These are phyloP conservation scores for Talaromyces islandicus DNA, from an alignment of 2,329 filamentous ascomycete genomes.

Conservation along the genomic window DNA sequence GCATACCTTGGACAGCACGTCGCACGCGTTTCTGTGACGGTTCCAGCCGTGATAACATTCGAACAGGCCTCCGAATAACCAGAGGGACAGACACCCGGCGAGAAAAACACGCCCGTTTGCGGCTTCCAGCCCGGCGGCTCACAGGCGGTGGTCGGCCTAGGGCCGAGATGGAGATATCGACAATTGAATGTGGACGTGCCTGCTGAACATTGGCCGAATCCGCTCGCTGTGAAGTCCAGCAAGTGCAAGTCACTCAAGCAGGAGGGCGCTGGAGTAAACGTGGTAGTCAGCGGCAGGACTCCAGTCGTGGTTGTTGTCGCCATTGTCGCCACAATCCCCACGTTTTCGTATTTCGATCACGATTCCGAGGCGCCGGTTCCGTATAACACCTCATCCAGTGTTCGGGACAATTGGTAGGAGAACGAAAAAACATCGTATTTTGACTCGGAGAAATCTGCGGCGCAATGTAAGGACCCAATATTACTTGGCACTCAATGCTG, in stretches of 20 bases:
- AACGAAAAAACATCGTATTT: background rate
- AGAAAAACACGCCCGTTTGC: background rate
- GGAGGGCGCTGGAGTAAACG: background rate
- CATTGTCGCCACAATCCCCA: background rate
- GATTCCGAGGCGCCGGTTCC: background rate
- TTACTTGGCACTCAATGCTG: background rate
- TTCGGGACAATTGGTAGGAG: background rate
- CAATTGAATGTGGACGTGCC: background rate
- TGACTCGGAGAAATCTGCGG: background rate
- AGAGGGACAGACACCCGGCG: background rate
- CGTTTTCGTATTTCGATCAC: background rate
- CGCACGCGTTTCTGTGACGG: background rate
- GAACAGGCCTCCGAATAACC: background rate
- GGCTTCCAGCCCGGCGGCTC: background rate
- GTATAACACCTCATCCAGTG: background rate
- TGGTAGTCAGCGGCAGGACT: background rate
- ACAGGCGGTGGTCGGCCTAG: background rate
- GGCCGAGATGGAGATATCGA: background rate
- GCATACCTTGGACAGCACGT: constrained; percentile 7
- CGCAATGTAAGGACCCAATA: background rate
- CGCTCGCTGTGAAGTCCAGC: background rate
- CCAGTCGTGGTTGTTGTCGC: background rate
- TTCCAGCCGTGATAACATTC: background rate
- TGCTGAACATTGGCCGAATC: background rate
- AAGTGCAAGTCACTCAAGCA: background rate